Base-by-base conservation (phyloP, 2,329 filamentous ascomycete genomes). In the Clonostachys chloroleuca region DNA sequence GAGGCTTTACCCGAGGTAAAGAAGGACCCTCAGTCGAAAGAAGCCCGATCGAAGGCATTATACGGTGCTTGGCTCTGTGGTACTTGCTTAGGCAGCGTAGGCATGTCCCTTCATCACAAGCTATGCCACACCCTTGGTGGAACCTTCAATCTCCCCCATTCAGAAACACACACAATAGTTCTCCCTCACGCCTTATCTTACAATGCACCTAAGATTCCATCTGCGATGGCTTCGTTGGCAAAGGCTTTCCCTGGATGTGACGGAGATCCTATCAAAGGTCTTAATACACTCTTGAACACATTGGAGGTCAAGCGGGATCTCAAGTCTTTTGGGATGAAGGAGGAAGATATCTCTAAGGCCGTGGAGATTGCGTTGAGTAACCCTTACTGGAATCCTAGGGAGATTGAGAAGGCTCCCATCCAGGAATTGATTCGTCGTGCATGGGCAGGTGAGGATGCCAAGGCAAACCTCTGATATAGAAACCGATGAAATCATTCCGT, bases 41-140 rank as follows among this genome's bases (percentile, higher is more conserved):
- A 67, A 6, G 78, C 80, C 3, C 73, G 81, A 4, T 73, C 70
- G 4, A 46, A 61, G 6, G 52, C 51, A 2, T 71, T 80, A 2
- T 84, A 84, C 55, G 83, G 81, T 17, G 81, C 83, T 37, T 86
- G 80, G 80, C 74, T 86, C 2, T 85, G 80, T 54, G 81, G 80
- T 33, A 74, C 70, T 20, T 83, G 78, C 54, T 69, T 85, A 1
- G 81, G 81, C 8, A 75, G 67, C 49, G 77, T 80, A 3, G 74
- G 74, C 46, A 85, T 86, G 79, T 74, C 78, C 3, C 71, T 86
- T 12, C 83, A 86, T 57, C 83, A 86, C 62, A 87, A 86, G 59
- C 72, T 87, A 3, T 85, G 81, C 63, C 83, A 86, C 57, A 79
- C 78, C 0, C 67, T 86, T 2, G 83, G 81, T 20, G 83, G 83